These are phyloP conservation scores for Serendipita indica DNA, from an alignment of 768 basidiomycete species.

Conservation along the genomic window DNA sequence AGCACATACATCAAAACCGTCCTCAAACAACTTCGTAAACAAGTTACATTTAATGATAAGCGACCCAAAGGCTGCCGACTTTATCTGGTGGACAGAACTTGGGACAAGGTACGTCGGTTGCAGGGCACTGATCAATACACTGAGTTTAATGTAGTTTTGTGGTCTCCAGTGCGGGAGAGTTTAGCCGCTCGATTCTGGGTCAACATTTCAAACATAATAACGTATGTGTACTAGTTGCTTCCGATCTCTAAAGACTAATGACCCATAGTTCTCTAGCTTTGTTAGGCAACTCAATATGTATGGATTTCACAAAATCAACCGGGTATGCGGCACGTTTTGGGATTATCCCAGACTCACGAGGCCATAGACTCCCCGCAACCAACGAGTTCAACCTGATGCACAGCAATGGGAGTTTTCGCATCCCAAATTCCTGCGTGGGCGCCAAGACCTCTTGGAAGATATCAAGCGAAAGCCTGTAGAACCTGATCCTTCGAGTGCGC, in stretches of 20 bases:
- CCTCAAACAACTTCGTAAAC: conserved; percentile 69
- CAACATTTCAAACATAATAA: conserved; percentile 87
- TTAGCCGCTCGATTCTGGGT: conserved; percentile 69
- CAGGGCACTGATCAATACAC: neutral
- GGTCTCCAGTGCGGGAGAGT: conserved; percentile 74
- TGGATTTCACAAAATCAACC: conserved; percentile 88
- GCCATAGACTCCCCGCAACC: conserved; percentile 59
- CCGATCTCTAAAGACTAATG: neutral
- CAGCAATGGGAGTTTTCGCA: conserved; percentile 87
- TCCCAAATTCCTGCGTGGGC: conserved; percentile 67
- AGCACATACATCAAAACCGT: neutral
- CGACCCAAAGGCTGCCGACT: conserved; percentile 62
- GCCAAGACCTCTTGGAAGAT: conserved; percentile 67
- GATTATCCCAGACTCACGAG: neutral
- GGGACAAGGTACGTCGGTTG: conserved; percentile 40
- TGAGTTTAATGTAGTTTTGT: conserved; percentile 41
- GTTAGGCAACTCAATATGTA: conserved; percentile 95
- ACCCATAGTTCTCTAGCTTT: conserved; percentile 70
- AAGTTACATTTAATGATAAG: conserved; percentile 84
- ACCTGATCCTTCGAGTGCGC: conserved; percentile 48
- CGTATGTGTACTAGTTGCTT: conserved; percentile 28
- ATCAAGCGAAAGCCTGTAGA: conserved; percentile 79
- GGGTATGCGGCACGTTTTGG: conserved; percentile 32
- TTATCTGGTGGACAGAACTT: conserved; percentile 70
- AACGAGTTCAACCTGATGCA: conserved; percentile 63